phyloP scores from a whole-genome alignment of 202 grass and related monocot genomes.

The Digitaria exilis region DNA sequence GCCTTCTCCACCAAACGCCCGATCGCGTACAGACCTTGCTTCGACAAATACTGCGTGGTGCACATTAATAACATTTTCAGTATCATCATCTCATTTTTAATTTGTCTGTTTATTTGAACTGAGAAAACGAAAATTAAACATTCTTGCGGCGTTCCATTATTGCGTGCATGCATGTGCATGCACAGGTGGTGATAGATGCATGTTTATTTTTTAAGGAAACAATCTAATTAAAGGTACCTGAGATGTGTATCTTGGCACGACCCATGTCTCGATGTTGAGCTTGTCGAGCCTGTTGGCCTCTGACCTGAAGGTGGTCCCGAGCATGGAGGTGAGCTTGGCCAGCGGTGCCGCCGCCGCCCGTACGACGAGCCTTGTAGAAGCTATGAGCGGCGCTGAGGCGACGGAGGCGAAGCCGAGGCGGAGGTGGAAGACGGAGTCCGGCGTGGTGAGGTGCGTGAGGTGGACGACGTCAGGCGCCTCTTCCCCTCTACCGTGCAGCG shows the following conservation, averaged over 20 bases:
- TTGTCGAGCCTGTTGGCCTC: slow-evolving; percentile 61
- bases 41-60: slow-evolving; percentile 57
- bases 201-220: not conserved
- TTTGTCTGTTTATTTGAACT: not conserved
- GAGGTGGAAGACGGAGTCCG: slow-evolving; percentile 61
- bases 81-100: too few species aligned
- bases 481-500: slow-evolving; percentile 41
- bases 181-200: too few species aligned
- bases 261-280: slow-evolving; percentile 65
- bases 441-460: slow-evolving; percentile 77
- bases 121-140: not conserved
- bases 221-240: slow-evolving; percentile 39
- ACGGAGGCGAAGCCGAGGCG: slow-evolving; percentile 67
- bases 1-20: slow-evolving; percentile 60
- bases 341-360: not conserved
- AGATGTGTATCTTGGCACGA: slow-evolving; percentile 62
- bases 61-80: too few species aligned
- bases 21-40: slow-evolving; percentile 32
- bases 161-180: not conserved
- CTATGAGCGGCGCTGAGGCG: slow-evolving; percentile 48
- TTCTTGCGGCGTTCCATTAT: not conserved
- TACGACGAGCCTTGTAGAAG: not conserved
- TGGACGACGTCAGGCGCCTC: slow-evolving; percentile 66
- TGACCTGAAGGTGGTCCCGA: slow-evolving; percentile 39
- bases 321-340: slow-evolving; percentile 33